These are phyloP conservation scores for Volvox carteri DNA, from an alignment of 163 green algal species.

Conservation along the genomic window DNA sequence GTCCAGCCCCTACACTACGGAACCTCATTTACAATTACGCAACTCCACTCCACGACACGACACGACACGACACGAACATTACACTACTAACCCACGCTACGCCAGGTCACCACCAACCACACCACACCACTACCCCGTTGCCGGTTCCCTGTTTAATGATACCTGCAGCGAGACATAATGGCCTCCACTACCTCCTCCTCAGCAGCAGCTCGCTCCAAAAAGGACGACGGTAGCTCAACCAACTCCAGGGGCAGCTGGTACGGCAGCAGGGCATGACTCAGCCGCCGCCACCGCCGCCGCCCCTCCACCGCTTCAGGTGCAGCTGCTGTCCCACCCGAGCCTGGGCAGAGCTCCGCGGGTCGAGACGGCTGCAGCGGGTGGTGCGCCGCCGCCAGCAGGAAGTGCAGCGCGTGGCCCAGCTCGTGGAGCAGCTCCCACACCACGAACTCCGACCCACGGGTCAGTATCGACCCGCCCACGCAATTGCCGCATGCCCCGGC, in stretches of 20 bases:
- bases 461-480: neutral
- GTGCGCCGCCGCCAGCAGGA: constrained; percentile 23
- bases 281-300: neutral
- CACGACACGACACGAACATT: no score
- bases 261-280: constrained; percentile 2
- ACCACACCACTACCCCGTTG: no score
- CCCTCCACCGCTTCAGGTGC: neutral
- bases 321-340: neutral
- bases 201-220: constrained; percentile 40
- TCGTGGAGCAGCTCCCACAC: constrained; percentile 56
- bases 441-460: constrained; percentile 16
- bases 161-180: constrained; percentile 37
- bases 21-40: no score
- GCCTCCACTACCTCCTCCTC: constrained; percentile 2
- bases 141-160: no score
- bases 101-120: no score
- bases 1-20: no score
- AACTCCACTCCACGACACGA: no score
- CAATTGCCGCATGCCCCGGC: no score
- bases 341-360: neutral
- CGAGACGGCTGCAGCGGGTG: neutral
- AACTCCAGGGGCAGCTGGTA: constrained; percentile 47
- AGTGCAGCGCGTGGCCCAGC: constrained; percentile 49
- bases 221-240: constrained; percentile 37
- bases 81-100: no score